Evolutionary conservation across 2,329 filamentous ascomycete species (phyloP).

Genomic region (Pseudomassariella vexata): DNA sequence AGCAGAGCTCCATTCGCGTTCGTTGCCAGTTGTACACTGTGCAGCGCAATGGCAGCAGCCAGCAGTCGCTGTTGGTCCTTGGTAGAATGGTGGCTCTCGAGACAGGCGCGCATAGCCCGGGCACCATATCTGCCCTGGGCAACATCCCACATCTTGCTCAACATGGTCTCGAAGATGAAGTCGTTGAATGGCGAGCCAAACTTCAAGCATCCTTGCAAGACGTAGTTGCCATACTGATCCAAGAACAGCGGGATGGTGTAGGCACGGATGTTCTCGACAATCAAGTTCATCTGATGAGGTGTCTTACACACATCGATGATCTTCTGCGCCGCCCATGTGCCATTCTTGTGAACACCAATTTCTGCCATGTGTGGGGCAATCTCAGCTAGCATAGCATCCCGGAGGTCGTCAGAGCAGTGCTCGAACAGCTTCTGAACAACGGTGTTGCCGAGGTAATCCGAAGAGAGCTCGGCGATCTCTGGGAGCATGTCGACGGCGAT

Average conservation of each 20-base stretch:
- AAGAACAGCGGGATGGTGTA: slow-evolving; percentile 90
- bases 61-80: slow-evolving; percentile 95
- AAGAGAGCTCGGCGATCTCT: slow-evolving; percentile 89
- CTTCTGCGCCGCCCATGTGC: slow-evolving; percentile 98
- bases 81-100: slow-evolving; percentile 91
- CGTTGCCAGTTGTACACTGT: slow-evolving; percentile 92
- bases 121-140: slow-evolving; percentile 91
- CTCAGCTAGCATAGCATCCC: slow-evolving; percentile 83
- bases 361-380: slow-evolving; percentile 91
- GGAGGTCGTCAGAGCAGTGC: slow-evolving; percentile 83
- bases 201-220: slow-evolving; percentile 91
- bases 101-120: slow-evolving; percentile 90
- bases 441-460: slow-evolving; percentile 96
- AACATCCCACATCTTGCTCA: slow-evolving; percentile 89
- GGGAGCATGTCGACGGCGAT: slow-evolving; percentile 92
- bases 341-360: slow-evolving; percentile 98
- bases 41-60: slow-evolving; percentile 88
- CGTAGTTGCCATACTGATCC: slow-evolving; percentile 98
- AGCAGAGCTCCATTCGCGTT: slow-evolving; percentile 93
- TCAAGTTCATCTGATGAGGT: slow-evolving; percentile 72
- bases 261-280: slow-evolving; percentile 76
- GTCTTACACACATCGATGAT: slow-evolving; percentile 96
- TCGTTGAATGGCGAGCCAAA: slow-evolving; percentile 86
- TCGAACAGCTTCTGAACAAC: slow-evolving; percentile 99
- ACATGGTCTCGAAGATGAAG: slow-evolving; percentile 97